Evolutionary conservation across 768 basidiomycete species (phyloP).

Genomic region (Ramaria rubella): DNA sequence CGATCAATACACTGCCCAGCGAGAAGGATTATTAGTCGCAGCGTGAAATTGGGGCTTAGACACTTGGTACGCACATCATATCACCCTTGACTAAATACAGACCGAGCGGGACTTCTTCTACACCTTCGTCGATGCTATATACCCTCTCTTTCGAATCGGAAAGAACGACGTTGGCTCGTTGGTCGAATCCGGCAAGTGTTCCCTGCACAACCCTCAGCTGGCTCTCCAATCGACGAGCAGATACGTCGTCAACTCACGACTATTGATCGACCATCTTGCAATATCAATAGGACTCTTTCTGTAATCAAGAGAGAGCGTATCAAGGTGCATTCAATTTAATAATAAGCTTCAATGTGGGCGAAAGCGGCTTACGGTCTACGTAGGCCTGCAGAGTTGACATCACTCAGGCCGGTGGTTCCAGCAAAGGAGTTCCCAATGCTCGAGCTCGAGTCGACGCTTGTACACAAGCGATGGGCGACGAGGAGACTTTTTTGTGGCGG

Average conservation of each 20-base stretch:
- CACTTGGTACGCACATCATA: conserved; percentile 73
- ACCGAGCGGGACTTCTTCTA: conserved; percentile 91
- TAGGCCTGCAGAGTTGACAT: conserved; percentile 93
- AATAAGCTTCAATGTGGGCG: not conserved
- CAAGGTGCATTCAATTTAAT: not conserved
- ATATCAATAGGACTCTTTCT: conserved; percentile 89
- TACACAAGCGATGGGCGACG: not conserved
- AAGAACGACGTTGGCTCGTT: conserved; percentile 93
- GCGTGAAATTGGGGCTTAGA: not conserved
- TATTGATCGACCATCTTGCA: conserved; percentile 94
- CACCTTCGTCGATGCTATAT: conserved; percentile 84
- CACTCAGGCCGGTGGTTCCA: not conserved
- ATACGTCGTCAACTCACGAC: conserved; percentile 49
- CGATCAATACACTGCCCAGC: conserved; percentile 67
- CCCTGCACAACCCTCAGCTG: conserved; percentile 45
- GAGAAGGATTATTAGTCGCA: conserved; percentile 10
- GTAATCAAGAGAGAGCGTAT: not conserved
- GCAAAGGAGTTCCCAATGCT: not conserved
- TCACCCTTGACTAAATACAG: conserved; percentile 98
- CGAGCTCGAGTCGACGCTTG: not conserved
- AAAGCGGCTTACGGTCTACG: conserved; percentile 62
- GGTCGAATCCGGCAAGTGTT: conserved; percentile 85
- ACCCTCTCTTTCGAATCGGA: conserved; percentile 91
- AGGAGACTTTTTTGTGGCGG: not conserved
- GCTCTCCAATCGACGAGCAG: not conserved